A percentile compares a stretch with the other conserved stretches of the same genome.
Conservation (phyloP, 805 yeast species). For the Candida xyloterini region DNA sequence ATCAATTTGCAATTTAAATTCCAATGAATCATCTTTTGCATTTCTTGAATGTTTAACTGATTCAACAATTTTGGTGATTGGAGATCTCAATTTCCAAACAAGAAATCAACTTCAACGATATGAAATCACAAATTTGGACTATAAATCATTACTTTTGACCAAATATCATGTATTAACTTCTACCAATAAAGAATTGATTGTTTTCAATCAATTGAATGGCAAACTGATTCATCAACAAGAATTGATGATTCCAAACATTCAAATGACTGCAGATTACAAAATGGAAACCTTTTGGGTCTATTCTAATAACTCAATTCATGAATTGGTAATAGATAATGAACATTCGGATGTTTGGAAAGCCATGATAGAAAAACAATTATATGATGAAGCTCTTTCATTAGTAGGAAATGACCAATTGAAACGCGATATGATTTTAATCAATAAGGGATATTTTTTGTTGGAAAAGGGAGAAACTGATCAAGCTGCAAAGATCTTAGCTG, state of each 20-base stretch:
- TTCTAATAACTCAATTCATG: slow-evolving; percentile 60
- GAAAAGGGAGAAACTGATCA: slow-evolving; percentile 25
- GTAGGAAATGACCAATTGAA: slow-evolving; percentile 32
- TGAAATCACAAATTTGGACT: not conserved
- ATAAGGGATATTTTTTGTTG: slow-evolving; percentile 52
- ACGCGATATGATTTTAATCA: slow-evolving; percentile 48
- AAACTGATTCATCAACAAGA: slow-evolving; percentile 40
- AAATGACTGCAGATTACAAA: slow-evolving; percentile 45
- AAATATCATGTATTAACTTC: slow-evolving; percentile 53
- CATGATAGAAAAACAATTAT: slow-evolving; percentile 49
- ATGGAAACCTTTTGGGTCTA: slow-evolving; percentile 74
- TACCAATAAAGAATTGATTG: slow-evolving; percentile 38
- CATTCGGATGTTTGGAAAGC: slow-evolving; percentile 71
- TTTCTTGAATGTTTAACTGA: slow-evolving; percentile 23
- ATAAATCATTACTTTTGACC: slow-evolving; percentile 41
- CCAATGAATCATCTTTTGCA: slow-evolving; percentile 17
- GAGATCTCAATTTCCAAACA: slow-evolving; percentile 19
- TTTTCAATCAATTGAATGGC: slow-evolving; percentile 51
- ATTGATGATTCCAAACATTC: slow-evolving; percentile 30
- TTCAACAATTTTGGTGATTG: slow-evolving; percentile 19
- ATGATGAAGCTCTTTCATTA: slow-evolving; percentile 60
- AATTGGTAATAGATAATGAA: slow-evolving; percentile 68
- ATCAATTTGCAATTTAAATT: slow-evolving; percentile 10
- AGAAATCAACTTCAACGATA: slow-evolving; percentile 19
- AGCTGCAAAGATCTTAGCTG: slow-evolving; percentile 61